Conservation (phyloP, 1,284 basidiomycete genomes). For the Lignosus rhinocerotis region DNA sequence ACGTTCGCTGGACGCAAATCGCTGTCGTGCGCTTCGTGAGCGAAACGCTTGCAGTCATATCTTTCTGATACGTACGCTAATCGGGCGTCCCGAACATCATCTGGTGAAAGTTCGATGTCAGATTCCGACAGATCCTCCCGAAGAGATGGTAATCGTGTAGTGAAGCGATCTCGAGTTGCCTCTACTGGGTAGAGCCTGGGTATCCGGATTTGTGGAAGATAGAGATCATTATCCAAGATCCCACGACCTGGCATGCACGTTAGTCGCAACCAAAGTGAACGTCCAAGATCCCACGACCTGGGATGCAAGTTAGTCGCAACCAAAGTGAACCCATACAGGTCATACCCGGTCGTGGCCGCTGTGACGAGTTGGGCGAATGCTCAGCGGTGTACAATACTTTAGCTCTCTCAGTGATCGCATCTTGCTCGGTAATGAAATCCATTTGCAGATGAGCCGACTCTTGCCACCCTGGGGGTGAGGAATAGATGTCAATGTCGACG, state of each 20-base stretch:
- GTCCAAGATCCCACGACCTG: too few relatives aligned
- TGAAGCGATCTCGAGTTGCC: neutral
- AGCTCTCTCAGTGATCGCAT: constrained; percentile 65
- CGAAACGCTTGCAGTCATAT: neutral
- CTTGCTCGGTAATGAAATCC: constrained; percentile 73
- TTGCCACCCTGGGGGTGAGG: constrained; percentile 60
- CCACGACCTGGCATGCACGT: constrained; percentile 32
- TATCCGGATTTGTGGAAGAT: constrained; percentile 54
- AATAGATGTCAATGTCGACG: constrained; percentile 68
- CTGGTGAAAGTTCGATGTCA: constrained; percentile 61
- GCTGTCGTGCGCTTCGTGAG: constrained; percentile 32
- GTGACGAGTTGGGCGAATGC: constrained; percentile 13
- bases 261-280: constrained; percentile 2
- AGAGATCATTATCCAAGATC: constrained; percentile 49
- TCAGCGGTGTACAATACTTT: constrained; percentile 50
- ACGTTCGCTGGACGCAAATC: constrained; percentile 51
- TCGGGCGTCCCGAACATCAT: constrained; percentile 65
- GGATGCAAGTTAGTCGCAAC: constrained; percentile 14
- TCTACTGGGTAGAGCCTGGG: constrained; percentile 29
- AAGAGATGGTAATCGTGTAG: constrained; percentile 5
- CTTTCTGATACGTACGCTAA: constrained; percentile 49
- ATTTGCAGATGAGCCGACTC: constrained; percentile 55
- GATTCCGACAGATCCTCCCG: constrained; percentile 52
- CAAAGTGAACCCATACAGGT: constrained; percentile 17
- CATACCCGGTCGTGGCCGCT: constrained; percentile 21